phyloP scores from a whole-genome alignment of 2,329 filamentous ascomycete genomes.

The Escovopsis sp. region DNA sequence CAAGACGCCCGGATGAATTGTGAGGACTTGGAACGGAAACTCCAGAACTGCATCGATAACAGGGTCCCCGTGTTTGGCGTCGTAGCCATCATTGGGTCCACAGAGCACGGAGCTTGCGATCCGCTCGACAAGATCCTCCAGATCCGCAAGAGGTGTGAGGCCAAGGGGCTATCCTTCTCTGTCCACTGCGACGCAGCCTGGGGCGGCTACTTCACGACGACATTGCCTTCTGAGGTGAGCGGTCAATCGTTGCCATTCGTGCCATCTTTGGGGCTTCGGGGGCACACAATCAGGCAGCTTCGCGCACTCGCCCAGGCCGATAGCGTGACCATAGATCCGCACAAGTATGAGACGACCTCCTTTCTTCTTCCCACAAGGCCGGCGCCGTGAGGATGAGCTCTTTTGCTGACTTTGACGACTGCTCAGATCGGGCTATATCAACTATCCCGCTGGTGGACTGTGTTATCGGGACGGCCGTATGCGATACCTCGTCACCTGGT shows the following conservation, averaged over 20 bases:
- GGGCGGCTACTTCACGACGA: constrained; percentile 34
- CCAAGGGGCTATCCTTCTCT: constrained; percentile 27
- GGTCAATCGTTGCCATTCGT: constrained; percentile 17
- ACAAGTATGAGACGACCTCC: constrained; percentile 16
- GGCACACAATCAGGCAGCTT: constrained; percentile 23
- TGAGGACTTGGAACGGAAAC: constrained; percentile 14
- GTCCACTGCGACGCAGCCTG: constrained; percentile 34
- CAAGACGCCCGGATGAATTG: constrained; percentile 24
- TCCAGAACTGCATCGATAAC: constrained; percentile 16
- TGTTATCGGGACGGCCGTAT: constrained; percentile 29
- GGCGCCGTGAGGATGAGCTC: too few species aligned
- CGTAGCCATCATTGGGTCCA: constrained; percentile 31
- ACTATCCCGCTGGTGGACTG: constrained; percentile 30
- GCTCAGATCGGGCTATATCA: constrained; percentile 25
- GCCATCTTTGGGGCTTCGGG: constrained; percentile 16
- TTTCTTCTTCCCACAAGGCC: too few species aligned
- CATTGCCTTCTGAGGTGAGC: constrained; percentile 17
- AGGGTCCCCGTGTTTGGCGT: constrained; percentile 26
- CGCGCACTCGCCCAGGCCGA: constrained; percentile 24
- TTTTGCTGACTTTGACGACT: too few species aligned
- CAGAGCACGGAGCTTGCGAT: constrained; percentile 33
- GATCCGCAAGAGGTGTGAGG: constrained; percentile 26
- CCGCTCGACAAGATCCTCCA: constrained; percentile 21
- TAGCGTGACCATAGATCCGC: constrained; percentile 32
- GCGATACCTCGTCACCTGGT: constrained; percentile 29